phyloP scores from a whole-genome alignment of 352 stramenopile genomes.

The Phytopythium delawarense region DNA sequence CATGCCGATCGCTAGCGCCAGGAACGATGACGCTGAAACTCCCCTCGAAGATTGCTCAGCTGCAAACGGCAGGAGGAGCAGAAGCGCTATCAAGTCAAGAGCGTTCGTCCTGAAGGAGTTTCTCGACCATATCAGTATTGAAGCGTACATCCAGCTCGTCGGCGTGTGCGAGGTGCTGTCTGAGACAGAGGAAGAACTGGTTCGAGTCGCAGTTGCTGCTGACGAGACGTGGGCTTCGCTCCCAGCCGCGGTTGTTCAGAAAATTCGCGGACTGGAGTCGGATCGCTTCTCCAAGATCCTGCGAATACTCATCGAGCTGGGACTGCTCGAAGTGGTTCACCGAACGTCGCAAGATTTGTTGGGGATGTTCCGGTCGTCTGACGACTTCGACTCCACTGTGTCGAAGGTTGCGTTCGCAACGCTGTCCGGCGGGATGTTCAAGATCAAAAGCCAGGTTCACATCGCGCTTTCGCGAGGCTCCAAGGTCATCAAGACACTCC shows the following conservation, averaged over 20 bases:
- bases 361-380: conserved; percentile 44
- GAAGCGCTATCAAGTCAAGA: not conserved
- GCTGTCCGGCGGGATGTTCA: conserved; percentile 61
- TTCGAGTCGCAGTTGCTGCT: conserved; percentile 37
- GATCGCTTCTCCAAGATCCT: conserved; percentile 70
- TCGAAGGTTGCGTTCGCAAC: conserved; percentile 74
- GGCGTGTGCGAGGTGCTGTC: conserved; percentile 59
- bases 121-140: conserved; percentile 53
- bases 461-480: conserved; percentile 57
- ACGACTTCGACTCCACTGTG: conserved; percentile 73
- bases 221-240: conserved; percentile 49
- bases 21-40: not conserved
- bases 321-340: conserved; percentile 48
- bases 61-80: not conserved
- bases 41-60: not conserved
- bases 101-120: conserved; percentile 71
- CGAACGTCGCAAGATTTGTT: conserved; percentile 56
- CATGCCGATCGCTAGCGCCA: not conserved
- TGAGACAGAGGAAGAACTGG: conserved; percentile 53
- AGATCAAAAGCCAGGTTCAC: conserved; percentile 36
- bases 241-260: conserved; percentile 30
- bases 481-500: conserved; percentile 46
- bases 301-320: conserved; percentile 66
- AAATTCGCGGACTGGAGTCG: conserved; percentile 63
- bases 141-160: conserved; percentile 73